Conservation (phyloP, 2,329 filamentous ascomycete species). For the Colletotrichum sublineola region DNA sequence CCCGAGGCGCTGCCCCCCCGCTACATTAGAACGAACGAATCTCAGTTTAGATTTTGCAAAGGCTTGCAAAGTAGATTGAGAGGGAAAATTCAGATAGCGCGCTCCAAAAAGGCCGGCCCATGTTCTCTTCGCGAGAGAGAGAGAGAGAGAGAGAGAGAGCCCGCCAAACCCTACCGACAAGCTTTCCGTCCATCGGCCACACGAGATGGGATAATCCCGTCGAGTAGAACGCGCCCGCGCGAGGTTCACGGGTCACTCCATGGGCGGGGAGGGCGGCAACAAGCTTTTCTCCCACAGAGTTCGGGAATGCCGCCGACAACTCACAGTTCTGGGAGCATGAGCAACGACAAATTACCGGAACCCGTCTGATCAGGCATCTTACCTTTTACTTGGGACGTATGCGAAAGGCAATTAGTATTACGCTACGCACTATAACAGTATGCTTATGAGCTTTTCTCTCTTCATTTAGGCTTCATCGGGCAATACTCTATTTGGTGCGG, state of each 20-base stretch:
- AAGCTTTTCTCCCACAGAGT: slow-evolving; percentile 16
- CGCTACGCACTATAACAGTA: neutral
- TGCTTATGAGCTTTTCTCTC: neutral
- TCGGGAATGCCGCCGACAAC: neutral
- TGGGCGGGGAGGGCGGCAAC: slow-evolving; percentile 10
- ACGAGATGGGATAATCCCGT: slow-evolving; percentile 17
- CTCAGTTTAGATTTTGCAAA: neutral
- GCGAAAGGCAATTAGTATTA: slow-evolving; percentile 1
- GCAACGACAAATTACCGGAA: neutral
- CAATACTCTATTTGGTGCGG: slow-evolving; percentile 24
- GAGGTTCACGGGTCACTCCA: slow-evolving; percentile 2
- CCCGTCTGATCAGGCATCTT: slow-evolving; percentile 37
- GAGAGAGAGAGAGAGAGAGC: too few species aligned
- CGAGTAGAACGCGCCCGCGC: neutral
- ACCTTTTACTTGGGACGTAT: slow-evolving; percentile 18
- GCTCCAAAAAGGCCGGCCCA: neutral
- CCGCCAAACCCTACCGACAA: neutral
- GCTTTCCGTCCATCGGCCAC: neutral
- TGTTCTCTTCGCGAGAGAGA: neutral
- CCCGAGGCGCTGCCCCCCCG: too few species aligned
- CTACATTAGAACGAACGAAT: neutral
- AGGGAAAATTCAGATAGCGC: neutral
- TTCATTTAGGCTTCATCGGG: neutral
- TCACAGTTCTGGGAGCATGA: slow-evolving; percentile 11
- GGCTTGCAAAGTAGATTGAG: neutral